Conservation (phyloP, 345 rosid genomes). For the Murraya paniculata region DNA sequence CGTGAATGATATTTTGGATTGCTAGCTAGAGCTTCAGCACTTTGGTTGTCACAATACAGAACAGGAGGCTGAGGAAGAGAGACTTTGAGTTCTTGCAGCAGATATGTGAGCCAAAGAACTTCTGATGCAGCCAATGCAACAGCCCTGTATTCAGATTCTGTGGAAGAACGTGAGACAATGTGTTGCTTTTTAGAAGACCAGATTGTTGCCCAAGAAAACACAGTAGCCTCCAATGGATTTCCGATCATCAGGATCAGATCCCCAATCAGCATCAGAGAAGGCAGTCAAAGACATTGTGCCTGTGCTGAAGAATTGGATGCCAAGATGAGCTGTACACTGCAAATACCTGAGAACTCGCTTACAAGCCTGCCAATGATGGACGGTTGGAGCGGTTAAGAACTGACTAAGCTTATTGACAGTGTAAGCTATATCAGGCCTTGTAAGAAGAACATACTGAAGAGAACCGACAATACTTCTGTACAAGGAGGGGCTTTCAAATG, state of each 20-base stretch:
- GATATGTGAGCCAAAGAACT: background rate
- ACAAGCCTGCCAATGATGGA: too few species aligned
- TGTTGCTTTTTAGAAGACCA: background rate
- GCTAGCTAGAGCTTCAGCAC: background rate
- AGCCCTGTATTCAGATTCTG: background rate
- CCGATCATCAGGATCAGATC: background rate
- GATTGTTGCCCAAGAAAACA: background rate
- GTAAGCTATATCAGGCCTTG: too few species aligned
- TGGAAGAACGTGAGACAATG: rapidly evolving
- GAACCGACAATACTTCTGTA: too few species aligned
- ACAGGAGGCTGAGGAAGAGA: rapidly evolving
- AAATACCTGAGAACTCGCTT: background rate
- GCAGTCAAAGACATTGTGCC: rapidly evolving
- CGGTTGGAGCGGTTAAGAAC: too few species aligned
- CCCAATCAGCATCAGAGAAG: background rate
- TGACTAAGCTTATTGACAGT: too few species aligned
- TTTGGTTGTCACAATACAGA: background rate
- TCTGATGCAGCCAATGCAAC: background rate
- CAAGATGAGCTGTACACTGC: background rate
- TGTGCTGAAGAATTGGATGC: too few species aligned
- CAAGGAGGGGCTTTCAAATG: too few species aligned
- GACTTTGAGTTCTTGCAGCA: rapidly evolving
- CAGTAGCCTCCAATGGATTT: background rate
- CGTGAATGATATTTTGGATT: background rate
- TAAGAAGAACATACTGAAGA: too few species aligned